Base-by-base conservation (phyloP, 2,329 filamentous ascomycete species). In the Basipetospora sp. region DNA sequence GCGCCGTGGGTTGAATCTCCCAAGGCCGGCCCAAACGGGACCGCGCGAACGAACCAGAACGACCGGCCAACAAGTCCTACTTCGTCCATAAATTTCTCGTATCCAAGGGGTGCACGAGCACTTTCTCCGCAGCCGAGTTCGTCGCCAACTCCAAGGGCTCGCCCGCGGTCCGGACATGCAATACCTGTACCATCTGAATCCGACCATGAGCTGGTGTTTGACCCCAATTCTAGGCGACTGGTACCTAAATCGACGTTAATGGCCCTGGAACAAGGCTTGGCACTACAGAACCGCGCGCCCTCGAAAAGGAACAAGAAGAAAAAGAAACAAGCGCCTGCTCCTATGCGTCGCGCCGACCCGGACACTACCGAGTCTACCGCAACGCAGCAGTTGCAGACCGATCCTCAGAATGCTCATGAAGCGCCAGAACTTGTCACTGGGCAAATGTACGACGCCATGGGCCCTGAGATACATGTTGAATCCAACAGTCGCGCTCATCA, bases 141-240 rank as follows among this genome's bases (percentile, higher is more conserved):
- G 8, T 18, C 36, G 13, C 19, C 20, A 5, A 18, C 30, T 18
- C 15, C 8, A 8, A 31, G 16, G n/a, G 27, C 26, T 4, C 17
- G 16, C 13, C 15, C 37, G 31, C 37, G 26, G 15, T 15, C 27
- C 20, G 11, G 20, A 14, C 16, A 11, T 18, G 5, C 31, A 14
- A 45, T 9, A 51, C 15, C 11, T 13, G 14, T 25, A 26, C 14
- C 30, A 4, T 39, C 45, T 2, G 39, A 44, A 5, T 50, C 59
- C 30, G 57, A 64, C 30, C 49, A 65, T 44, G 52, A 58, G 22
- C 47, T 80, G 52, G 68, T 80, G 33, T 75, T 76, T 47, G 74
- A 78, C 44, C 63, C 73, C n/a, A 77, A 78, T 46, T 76, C 75
- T 13, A 64, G 74, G 45, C 68, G 74, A 42, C 74, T 77, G 63